Percentiles rank a stretch among this genome's conserved stretches.
These are phyloP conservation scores for Chaetoceros muelleri DNA, from an alignment of 108 stramenopile genomes.

Conservation along the genomic window DNA sequence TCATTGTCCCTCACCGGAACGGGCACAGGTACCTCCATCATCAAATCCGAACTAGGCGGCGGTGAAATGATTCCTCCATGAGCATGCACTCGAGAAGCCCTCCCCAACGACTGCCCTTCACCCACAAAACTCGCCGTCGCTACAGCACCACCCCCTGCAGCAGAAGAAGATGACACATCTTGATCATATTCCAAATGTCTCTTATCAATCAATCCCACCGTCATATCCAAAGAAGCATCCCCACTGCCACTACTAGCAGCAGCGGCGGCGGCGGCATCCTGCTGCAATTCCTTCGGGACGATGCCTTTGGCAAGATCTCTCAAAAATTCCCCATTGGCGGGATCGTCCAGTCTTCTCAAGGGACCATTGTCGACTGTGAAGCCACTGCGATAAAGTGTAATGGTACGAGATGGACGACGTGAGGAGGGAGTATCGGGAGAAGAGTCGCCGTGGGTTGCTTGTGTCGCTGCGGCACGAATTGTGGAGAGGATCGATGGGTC, in stretches of 20 bases:
- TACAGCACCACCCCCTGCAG: conserved; percentile 8
- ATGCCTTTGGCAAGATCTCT: conserved; percentile 62
- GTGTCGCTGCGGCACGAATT: conserved; percentile 44
- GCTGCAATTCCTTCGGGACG: conserved; percentile 51
- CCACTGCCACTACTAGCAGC: conserved; percentile 15
- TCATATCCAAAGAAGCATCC: conserved; percentile 23
- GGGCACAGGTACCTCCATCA: not conserved
- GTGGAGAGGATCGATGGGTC: conserved; percentile 3
- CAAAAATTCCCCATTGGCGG: conserved; percentile 80
- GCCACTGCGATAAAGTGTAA: conserved; percentile 92
- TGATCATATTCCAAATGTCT: conserved; percentile 60
- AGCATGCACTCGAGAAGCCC: not conserved
- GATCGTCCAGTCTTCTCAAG: conserved; percentile 82
- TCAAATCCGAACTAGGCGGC: conserved; percentile 8
- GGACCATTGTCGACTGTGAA: conserved; percentile 93
- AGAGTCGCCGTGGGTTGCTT: conserved; percentile 16
- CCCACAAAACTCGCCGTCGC: conserved; percentile 24
- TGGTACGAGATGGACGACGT: conserved; percentile 44
- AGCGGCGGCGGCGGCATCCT: too few relatives aligned
- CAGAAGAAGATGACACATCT: conserved; percentile 6
- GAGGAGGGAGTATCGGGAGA: conserved; percentile 6
- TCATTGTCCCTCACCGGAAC: conserved; percentile 20
- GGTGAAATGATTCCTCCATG: conserved; percentile 42
- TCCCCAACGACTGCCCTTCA: conserved; percentile 27
- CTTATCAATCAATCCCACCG: conserved; percentile 72